A percentile compares a stretch with the other conserved stretches of the same genome.
Evolutionary conservation across 257 asterid genomes (phyloP).

Genomic region (Hygrophila difformis): DNA sequence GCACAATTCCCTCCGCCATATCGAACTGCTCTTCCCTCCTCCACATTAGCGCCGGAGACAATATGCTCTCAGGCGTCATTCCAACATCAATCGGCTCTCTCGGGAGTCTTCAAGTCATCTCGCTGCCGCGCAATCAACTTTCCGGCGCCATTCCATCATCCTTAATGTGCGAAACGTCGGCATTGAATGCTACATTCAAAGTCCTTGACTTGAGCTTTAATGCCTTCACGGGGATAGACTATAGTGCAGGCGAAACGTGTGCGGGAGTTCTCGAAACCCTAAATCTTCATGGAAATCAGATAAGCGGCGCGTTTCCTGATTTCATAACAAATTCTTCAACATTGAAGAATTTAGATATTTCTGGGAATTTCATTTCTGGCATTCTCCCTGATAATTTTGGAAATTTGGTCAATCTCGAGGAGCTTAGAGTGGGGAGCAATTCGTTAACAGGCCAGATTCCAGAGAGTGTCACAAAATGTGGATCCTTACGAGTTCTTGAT

Average conservation of each 20-base stretch:
- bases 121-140: constrained; percentile 50
- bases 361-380: constrained; percentile 60
- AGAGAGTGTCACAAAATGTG: constrained; percentile 28
- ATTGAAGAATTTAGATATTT: constrained; percentile 44
- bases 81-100: constrained; percentile 60
- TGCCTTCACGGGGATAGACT: constrained; percentile 63
- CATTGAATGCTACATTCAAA: constrained; percentile 41
- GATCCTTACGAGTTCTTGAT: constrained; percentile 44
- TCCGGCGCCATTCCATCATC: constrained; percentile 59
- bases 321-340: constrained; percentile 35
- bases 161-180: constrained; percentile 42
- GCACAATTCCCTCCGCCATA: constrained; percentile 72
- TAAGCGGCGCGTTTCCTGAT: constrained; percentile 46
- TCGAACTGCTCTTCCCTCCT: constrained; percentile 64
- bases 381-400: constrained; percentile 38
- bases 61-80: constrained; percentile 52
- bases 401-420: constrained; percentile 40
- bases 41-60: constrained; percentile 57
- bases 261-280: constrained; percentile 43
- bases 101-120: constrained; percentile 36
- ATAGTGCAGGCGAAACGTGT: constrained; percentile 25
- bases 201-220: constrained; percentile 57
- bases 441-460: constrained; percentile 53
- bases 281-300: constrained; percentile 72
- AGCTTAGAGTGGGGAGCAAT: constrained; percentile 52